These are phyloP conservation scores for Suillus plorans DNA, from an alignment of 768 basidiomycete species.

Conservation along the genomic window DNA sequence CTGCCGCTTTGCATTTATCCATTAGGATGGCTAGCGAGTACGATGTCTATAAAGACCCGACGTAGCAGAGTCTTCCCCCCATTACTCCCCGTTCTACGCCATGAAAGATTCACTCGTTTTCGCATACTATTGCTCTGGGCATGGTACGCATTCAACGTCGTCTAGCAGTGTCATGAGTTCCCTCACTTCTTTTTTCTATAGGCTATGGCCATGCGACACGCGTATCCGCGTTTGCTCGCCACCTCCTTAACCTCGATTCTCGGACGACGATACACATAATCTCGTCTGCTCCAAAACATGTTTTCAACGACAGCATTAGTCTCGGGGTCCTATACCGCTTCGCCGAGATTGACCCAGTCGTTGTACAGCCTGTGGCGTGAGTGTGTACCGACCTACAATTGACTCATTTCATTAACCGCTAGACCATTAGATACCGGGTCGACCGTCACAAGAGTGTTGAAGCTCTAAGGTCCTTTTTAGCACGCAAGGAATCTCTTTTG, in stretches of 20 bases:
- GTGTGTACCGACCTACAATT: conserved; percentile 21
- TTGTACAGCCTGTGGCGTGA: conserved; percentile 78
- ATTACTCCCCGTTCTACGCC: background rate
- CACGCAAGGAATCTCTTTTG: conserved; percentile 52
- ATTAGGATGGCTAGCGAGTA: background rate
- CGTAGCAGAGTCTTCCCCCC: background rate
- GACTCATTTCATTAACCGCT: conserved; percentile 9
- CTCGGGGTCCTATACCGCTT: conserved; percentile 66
- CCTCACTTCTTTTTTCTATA: conserved; percentile 22
- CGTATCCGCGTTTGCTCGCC: conserved; percentile 69
- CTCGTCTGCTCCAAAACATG: conserved; percentile 71
- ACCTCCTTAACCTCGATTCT: conserved; percentile 49
- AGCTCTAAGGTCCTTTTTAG: conserved; percentile 58
- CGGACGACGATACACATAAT: conserved; percentile 59
- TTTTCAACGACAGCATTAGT: conserved; percentile 65
- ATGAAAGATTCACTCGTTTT: conserved; percentile 30
- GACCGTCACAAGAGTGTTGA: conserved; percentile 70
- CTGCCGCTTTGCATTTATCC: background rate
- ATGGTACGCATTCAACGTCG: conserved; percentile 44
- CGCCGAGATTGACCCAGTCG: conserved; percentile 76
- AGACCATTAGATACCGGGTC: conserved; percentile 56
- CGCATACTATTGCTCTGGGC: conserved; percentile 76
- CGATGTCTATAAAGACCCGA: background rate
- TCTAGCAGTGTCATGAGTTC: conserved; percentile 3
- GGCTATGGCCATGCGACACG: conserved; percentile 87